These are phyloP conservation scores for Petunia axillaris DNA, from an alignment of 257 asterid species.

Conservation along the genomic window DNA sequence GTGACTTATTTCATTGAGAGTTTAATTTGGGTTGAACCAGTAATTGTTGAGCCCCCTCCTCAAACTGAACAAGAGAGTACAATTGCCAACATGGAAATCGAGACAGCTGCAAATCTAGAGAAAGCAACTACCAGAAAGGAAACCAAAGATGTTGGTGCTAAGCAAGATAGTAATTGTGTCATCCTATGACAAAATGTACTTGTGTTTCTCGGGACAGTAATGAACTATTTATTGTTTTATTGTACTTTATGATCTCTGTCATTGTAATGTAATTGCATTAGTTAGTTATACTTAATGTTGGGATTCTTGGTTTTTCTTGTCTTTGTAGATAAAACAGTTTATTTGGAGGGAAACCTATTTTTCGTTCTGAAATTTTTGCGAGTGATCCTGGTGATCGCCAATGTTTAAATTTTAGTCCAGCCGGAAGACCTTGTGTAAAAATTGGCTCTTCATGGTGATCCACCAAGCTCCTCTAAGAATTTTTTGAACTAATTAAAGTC, in stretches of 20 bases:
- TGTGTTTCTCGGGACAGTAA: background rate
- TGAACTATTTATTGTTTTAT: background rate
- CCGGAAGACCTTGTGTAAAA: too few relatives aligned
- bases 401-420: too few relatives aligned
- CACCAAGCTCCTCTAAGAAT: too few relatives aligned
- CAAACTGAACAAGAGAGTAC: background rate
- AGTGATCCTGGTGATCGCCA: too few relatives aligned
- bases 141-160: background rate
- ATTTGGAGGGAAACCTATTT: too few relatives aligned
- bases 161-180: constrained; percentile 6
- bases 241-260: background rate
- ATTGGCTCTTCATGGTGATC: too few relatives aligned
- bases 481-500: too few relatives aligned
- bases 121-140: background rate
- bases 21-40: constrained; percentile 21
- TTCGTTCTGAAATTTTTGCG: too few relatives aligned
- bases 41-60: background rate
- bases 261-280: background rate
- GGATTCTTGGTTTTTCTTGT: too few relatives aligned
- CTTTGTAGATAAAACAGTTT: too few relatives aligned
- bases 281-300: background rate
- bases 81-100: background rate
- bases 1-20: constrained; percentile 6
- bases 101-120: background rate
- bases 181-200: background rate